Percentiles rank a stretch among this genome's conserved stretches.
These are phyloP conservation scores for Russula sp. DNA, from an alignment of 768 basidiomycete genomes.

Conservation along the genomic window DNA sequence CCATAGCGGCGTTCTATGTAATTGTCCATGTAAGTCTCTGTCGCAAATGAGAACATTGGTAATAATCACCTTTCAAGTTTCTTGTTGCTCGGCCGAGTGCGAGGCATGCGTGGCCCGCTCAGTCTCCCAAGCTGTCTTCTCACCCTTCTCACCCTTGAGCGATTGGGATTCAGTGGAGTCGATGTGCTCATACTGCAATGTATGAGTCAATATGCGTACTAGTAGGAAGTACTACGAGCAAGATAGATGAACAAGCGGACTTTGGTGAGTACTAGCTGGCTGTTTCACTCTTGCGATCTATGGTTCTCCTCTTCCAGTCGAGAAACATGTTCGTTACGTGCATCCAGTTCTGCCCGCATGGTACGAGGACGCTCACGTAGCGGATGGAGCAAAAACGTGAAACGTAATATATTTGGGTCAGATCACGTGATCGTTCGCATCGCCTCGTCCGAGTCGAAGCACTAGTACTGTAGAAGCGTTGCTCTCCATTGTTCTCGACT, in stretches of 20 bases:
- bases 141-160: constrained; percentile 58
- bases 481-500: too few species aligned
- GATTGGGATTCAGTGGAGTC: constrained; percentile 82
- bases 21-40: background rate
- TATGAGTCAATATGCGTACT: constrained; percentile 8
- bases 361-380: too few species aligned
- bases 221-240: background rate
- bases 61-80: constrained; percentile 33
- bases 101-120: background rate
- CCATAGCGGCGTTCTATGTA: constrained; percentile 26
- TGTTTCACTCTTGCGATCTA: constrained; percentile 39
- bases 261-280: constrained; percentile 78
- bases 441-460: too few species aligned
- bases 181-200: constrained; percentile 73
- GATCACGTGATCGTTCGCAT: too few species aligned
- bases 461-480: too few species aligned
- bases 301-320: too few species aligned
- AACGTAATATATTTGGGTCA: too few species aligned
- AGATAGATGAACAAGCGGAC: constrained; percentile 39
- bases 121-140: constrained; percentile 32
- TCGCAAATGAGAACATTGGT: too few species aligned
- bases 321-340: too few species aligned
- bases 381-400: too few species aligned
- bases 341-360: too few species aligned
- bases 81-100: constrained; percentile 18